Evolutionary conservation across 768 basidiomycete species (phyloP), one percentile per base, ranked within the genome.

Genomic region (Tulasnella sp.): DNA sequence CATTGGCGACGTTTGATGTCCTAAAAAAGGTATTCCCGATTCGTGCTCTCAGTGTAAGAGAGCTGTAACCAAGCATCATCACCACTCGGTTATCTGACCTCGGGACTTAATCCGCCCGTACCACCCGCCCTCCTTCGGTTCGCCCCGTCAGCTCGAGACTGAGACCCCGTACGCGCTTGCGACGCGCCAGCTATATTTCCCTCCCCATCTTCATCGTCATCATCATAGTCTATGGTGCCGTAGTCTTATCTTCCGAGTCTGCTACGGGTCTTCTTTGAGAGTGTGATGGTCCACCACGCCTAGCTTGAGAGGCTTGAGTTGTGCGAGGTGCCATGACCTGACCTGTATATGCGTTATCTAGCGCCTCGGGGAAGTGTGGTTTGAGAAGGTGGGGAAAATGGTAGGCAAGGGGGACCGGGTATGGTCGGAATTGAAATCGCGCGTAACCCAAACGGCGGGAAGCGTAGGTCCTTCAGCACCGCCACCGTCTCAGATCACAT

Each of bases 1-100:
- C 90, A 74, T 89, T 87, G 0, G 93, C 90, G 91, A 75, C 89
- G 88, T n/a, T 87, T 86, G 34, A 91, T 82, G 27, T 92, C 90
- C 94, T 96, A 21, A 19, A 24, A 34, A 21, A n/a, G n/a, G n/a
- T n/a, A n/a, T n/a, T n/a, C 1, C 16, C 16, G 42, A n/a, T 27
- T 2, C 19, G 40, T 21, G 8, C 6, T n/a, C 21, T 39, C 76
- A 21, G 38, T 14, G 27, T n/a, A n/a, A n/a, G n/a, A 14, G 40
- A 39, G 76, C 7, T 27, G 4, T 52, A 24, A 19, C 31, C 3
- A 27, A 10, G 31, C 76, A 68, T 40, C 76, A 52, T 1, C n/a
- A n/a, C n/a, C 14, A n/a, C 40, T 2, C 58, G 52, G 40, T 39
- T 62, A 39, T 34, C 52, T 76, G 9, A 71, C 56, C 76, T 77